Conservation (phyloP, 345 rosid species). For the Gossypium raimondii region DNA sequence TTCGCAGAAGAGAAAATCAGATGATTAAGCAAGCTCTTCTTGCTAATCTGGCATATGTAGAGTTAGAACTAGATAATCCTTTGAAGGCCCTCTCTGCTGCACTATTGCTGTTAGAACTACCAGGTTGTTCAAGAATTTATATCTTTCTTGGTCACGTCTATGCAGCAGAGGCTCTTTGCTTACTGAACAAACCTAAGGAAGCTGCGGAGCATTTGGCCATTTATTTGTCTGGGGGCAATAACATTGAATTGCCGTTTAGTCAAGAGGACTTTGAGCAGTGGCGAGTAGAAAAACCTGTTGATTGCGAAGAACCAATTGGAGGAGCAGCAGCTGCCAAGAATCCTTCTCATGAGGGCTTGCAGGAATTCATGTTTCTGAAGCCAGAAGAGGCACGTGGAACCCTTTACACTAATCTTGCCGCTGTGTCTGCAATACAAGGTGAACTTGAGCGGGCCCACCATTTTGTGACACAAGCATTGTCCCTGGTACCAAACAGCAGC, state of each 20-base stretch:
- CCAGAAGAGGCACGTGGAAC: constrained; percentile 92
- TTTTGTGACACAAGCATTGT: constrained; percentile 53
- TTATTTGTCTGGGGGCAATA: constrained; percentile 57
- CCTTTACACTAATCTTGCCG: constrained; percentile 76
- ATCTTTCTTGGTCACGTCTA: constrained; percentile 70
- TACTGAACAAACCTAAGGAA: constrained; percentile 67
- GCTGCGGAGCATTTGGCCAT: constrained; percentile 71
- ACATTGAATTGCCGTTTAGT: constrained; percentile 58
- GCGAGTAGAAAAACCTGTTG: constrained; percentile 45
- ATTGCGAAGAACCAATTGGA: constrained; percentile 62
- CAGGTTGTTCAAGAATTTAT: constrained; percentile 70
- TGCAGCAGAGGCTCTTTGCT: constrained; percentile 95
- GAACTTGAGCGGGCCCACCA: constrained; percentile 62
- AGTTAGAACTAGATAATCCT: constrained; percentile 85
- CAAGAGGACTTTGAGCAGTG: constrained; percentile 71
- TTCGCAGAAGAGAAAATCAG: constrained; percentile 44
- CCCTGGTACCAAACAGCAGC: constrained; percentile 50
- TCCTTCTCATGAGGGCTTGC: constrained; percentile 29
- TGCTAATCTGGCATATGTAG: constrained; percentile 76
- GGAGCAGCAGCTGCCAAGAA: constrained; percentile 32
- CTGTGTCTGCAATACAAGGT: constrained; percentile 64
- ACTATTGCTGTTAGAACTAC: constrained; percentile 63
- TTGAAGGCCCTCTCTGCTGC: constrained; percentile 63
- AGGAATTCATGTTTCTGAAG: constrained; percentile 43
- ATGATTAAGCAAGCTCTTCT: constrained; percentile 69